Percentiles rank a stretch among this genome's conserved stretches.
Conservation (phyloP, 495 filamentous ascomycete species). For the Xylaria nigripes region DNA sequence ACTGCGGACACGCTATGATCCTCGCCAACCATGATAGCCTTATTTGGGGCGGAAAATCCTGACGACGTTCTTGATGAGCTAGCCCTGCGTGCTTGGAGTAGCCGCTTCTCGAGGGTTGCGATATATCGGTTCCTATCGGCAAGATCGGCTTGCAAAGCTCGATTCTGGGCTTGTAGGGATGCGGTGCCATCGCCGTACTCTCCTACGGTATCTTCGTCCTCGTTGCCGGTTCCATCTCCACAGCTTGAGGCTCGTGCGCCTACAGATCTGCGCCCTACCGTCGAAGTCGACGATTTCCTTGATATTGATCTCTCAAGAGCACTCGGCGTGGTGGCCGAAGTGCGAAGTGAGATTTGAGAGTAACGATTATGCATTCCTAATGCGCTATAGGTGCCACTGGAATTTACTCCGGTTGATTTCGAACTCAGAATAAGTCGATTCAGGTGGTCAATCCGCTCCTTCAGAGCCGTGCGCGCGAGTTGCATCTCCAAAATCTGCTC, state of each 20-base stretch:
- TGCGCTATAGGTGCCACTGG: constrained; percentile 59
- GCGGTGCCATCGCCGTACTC: constrained; percentile 87
- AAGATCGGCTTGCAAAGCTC: constrained; percentile 85
- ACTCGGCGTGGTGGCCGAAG: constrained; percentile 66
- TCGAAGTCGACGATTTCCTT: constrained; percentile 54
- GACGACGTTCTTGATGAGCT: constrained; percentile 81
- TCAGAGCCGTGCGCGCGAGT: constrained; percentile 85
- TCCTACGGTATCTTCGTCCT: constrained; percentile 66
- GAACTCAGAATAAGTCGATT: constrained; percentile 93
- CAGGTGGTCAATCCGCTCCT: constrained; percentile 94
- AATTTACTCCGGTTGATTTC: constrained; percentile 89
- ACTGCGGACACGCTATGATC: constrained; percentile 57
- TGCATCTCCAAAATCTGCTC: constrained; percentile 99
- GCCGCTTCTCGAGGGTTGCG: constrained; percentile 78
- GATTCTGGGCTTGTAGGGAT: constrained; percentile 68
- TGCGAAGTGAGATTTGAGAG: constrained; percentile 54
- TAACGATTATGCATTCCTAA: constrained; percentile 60
- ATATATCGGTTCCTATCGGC: constrained; percentile 95
- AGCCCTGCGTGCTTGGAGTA: constrained; percentile 83
- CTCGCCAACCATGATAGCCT: constrained; percentile 54
- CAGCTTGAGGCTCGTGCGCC: constrained; percentile 36
- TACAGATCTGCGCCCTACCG: constrained; percentile 42
- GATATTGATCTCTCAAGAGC: constrained; percentile 56
- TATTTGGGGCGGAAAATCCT: constrained; percentile 49
- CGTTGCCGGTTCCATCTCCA: constrained; percentile 32